Conservation (phyloP, 495 filamentous ascomycete species). For the Aspergillus conjunctus region DNA sequence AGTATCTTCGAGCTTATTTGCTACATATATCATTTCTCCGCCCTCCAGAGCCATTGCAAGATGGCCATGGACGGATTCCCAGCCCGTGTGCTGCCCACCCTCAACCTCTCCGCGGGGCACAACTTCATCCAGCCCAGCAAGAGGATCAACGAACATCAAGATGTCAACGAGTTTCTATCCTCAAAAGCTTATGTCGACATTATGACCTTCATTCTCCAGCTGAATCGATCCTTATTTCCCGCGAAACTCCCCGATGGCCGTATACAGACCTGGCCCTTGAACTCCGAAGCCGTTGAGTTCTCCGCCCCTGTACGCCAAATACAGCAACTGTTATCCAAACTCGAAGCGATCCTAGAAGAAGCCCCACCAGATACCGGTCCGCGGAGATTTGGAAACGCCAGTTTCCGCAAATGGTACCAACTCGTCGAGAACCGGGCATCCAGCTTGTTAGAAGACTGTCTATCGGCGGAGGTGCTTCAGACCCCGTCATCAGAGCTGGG, state of each 20-base stretch:
- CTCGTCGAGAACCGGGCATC: conserved; percentile 61
- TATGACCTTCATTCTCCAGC: conserved; percentile 80
- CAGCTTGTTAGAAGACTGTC: conserved; percentile 60
- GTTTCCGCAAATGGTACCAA: conserved; percentile 81
- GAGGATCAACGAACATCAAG: conserved; percentile 75
- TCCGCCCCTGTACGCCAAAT: conserved; percentile 66
- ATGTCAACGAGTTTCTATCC: conserved; percentile 74
- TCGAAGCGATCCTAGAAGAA: conserved; percentile 71
- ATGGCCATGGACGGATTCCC: conserved; percentile 31
- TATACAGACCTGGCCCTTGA: conserved; percentile 57
- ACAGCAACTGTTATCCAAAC: conserved; percentile 58
- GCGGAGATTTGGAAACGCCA: conserved; percentile 86
- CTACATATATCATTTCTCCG: not conserved
- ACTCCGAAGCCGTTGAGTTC: conserved; percentile 48
- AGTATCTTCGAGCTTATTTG: not conserved
- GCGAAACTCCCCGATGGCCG: conserved; percentile 42
- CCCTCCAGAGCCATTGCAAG: not conserved
- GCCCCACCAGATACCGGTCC: conserved; percentile 83
- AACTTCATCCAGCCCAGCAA: conserved; percentile 54
- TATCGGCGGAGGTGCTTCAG: conserved; percentile 56
- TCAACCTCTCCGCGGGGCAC: conserved; percentile 36
- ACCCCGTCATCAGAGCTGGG: conserved; percentile 29
- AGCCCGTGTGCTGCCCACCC: conserved; percentile 33
- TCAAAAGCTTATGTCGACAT: conserved; percentile 85
- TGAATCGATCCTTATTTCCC: conserved; percentile 87